A percentile compares a stretch with the other conserved stretches of the same genome.
These are phyloP conservation scores for Huntiella bhutanensis DNA, from an alignment of 2,329 filamentous ascomycete genomes.

Conservation along the genomic window DNA sequence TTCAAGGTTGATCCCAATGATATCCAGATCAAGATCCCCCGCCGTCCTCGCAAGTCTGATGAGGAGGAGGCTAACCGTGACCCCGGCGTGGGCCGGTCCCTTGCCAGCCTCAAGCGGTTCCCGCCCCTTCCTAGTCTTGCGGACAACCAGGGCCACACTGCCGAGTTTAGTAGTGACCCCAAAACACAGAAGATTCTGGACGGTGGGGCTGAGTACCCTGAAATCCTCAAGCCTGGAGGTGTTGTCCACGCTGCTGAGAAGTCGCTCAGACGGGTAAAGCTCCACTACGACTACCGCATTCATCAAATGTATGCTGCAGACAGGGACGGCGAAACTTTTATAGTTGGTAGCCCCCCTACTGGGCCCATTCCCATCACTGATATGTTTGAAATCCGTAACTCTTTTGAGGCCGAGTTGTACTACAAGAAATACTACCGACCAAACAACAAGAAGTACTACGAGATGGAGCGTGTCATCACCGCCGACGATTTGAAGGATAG, in stretches of 20 bases:
- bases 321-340: slow-evolving; percentile 8
- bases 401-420: slow-evolving; percentile 6
- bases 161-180: not conserved
- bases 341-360: slow-evolving; percentile 8
- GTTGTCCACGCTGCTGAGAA: not conserved
- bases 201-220: not conserved
- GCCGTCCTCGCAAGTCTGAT: no score
- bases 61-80: no score
- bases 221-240: not conserved
- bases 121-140: not conserved
- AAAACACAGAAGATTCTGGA: not conserved
- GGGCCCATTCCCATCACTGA: slow-evolving; percentile 3
- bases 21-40: no score
- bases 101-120: not conserved
- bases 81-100: no score
- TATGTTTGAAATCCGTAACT: slow-evolving; percentile 8
- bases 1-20: no score
- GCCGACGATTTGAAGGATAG: not conserved
- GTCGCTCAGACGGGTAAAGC: not conserved
- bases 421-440: slow-evolving; percentile 8
- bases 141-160: not conserved
- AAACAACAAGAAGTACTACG: not conserved
- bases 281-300: slow-evolving; percentile 6
- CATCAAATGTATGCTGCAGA: slow-evolving; percentile 9
- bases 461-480: slow-evolving; percentile 1